These are phyloP conservation scores for Tulasnella sp. DNA, from an alignment of 768 basidiomycete species.

Conservation along the genomic window DNA sequence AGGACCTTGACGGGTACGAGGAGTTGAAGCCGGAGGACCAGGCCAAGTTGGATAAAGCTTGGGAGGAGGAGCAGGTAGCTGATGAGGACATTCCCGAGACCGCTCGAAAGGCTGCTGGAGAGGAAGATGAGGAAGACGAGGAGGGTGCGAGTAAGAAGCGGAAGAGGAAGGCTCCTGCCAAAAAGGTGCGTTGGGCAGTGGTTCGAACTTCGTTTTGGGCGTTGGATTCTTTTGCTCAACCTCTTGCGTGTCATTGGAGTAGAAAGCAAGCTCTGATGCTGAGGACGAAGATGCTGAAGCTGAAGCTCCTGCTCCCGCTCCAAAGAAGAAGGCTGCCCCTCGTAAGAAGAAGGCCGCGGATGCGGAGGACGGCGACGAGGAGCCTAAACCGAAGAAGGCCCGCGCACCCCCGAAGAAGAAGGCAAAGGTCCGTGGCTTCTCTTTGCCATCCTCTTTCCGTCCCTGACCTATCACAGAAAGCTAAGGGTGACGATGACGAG, in stretches of 20 bases:
- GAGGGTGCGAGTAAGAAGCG: conserved; percentile 39
- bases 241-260: not conserved
- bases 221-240: not conserved
- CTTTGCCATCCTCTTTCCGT: not conserved
- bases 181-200: conserved; percentile 18
- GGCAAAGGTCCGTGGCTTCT: conserved; percentile 22
- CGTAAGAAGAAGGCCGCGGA: conserved; percentile 21
- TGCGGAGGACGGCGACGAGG: conserved; percentile 31
- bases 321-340: conserved; percentile 37
- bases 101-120: conserved; percentile 47
- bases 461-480: conserved; percentile 15
- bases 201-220: not conserved
- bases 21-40: conserved; percentile 59
- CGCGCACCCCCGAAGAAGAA: not conserved
- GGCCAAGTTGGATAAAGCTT: conserved; percentile 57
- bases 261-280: conserved; percentile 7
- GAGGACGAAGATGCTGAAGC: conserved; percentile 19
- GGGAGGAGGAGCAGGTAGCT: conserved; percentile 64
- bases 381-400: conserved; percentile 27
- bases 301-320: conserved; percentile 35
- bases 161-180: conserved; percentile 38
- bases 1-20: conserved; percentile 80
- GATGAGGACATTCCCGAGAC: conserved; percentile 72
- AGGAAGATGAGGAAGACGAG: conserved; percentile 30
- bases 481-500: conserved; percentile 31